Evolutionary conservation across 2,329 filamentous ascomycete species (phyloP).

Genomic region (Tolypocladium paradoxum): DNA sequence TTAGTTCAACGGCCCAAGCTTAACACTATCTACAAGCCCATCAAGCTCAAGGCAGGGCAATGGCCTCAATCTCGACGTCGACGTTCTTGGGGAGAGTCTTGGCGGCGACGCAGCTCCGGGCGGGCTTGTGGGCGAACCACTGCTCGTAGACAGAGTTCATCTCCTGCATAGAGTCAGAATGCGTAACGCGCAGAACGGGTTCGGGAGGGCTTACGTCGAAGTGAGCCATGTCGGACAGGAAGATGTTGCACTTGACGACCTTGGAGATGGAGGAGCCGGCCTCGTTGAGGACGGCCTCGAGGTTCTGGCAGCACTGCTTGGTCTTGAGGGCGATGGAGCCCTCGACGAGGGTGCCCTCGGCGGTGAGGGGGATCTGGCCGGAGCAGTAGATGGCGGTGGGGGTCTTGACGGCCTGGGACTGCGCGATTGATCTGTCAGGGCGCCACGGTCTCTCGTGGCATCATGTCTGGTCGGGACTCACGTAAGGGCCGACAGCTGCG

Average conservation of each 20-base stretch:
- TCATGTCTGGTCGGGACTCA: conserved; percentile 24
- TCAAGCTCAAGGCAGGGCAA: conserved; percentile 53
- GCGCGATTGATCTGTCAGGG: conserved; percentile 3
- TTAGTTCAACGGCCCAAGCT: neutral
- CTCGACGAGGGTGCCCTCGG: conserved; percentile 43
- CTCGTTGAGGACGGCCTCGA: conserved; percentile 71
- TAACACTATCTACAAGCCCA: neutral
- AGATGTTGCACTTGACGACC: conserved; percentile 87
- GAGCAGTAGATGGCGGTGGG: conserved; percentile 56
- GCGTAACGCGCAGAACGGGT: neutral
- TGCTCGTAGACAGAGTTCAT: conserved; percentile 83
- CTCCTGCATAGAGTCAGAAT: conserved; percentile 26
- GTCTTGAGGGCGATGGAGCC: conserved; percentile 55
- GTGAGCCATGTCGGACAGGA: conserved; percentile 82
- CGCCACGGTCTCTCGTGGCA: neutral
- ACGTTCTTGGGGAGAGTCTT: conserved; percentile 81
- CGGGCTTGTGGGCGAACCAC: conserved; percentile 74
- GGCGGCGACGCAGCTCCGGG: conserved; percentile 82
- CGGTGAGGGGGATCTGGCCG: conserved; percentile 60
- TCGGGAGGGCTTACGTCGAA: conserved; percentile 47
- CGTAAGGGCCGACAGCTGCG: conserved; percentile 52
- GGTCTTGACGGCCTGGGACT: conserved; percentile 60
- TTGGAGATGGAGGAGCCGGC: conserved; percentile 68
- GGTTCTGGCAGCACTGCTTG: conserved; percentile 57
- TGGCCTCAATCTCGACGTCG: conserved; percentile 82